Conservation (phyloP, 495 filamentous ascomycete genomes). For the Penicillium diatomitis region DNA sequence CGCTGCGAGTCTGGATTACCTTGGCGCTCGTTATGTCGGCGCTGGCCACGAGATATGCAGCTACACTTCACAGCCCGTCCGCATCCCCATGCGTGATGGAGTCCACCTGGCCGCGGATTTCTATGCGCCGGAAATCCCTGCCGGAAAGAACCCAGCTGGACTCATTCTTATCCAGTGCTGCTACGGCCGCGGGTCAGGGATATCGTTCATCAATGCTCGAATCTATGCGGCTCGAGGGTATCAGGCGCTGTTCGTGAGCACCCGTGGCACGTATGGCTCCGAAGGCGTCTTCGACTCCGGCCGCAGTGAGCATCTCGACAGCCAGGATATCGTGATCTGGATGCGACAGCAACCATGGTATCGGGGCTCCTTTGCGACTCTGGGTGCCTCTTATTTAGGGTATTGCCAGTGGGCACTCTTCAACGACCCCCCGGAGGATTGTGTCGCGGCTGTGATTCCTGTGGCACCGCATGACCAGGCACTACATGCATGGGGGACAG, state of each 20-base stretch:
- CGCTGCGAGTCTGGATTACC: constrained; percentile 7
- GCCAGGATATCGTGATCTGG: constrained; percentile 24
- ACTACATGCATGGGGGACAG: constrained; percentile 15
- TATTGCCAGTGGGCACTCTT: constrained; percentile 26
- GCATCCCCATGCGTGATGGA: constrained; percentile 20
- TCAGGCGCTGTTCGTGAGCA: constrained; percentile 20
- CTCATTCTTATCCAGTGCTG: constrained; percentile 16
- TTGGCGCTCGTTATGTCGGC: constrained; percentile 4
- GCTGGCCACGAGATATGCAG: constrained; percentile 10
- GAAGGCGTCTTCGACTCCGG: constrained; percentile 12
- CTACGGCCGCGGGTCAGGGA: constrained; percentile 13
- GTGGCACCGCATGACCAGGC: constrained; percentile 17
- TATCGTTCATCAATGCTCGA: constrained; percentile 13
- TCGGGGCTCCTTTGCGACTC: constrained; percentile 21
- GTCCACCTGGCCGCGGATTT: constrained; percentile 20
- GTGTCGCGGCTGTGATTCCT: constrained; percentile 16
- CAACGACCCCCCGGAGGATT: constrained; percentile 15
- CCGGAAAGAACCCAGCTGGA: constrained; percentile 7
- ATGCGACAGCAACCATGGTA: constrained; percentile 28
- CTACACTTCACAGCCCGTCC: constrained; percentile 15
- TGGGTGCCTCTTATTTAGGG: constrained; percentile 23
- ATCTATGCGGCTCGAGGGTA: constrained; percentile 24
- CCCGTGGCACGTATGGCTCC: constrained; percentile 20
- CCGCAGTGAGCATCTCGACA: constrained; percentile 14
- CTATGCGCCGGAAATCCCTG: constrained; percentile 13